Conservation (phyloP, 352 stramenopile species). For the Phytopythium sindhum region DNA sequence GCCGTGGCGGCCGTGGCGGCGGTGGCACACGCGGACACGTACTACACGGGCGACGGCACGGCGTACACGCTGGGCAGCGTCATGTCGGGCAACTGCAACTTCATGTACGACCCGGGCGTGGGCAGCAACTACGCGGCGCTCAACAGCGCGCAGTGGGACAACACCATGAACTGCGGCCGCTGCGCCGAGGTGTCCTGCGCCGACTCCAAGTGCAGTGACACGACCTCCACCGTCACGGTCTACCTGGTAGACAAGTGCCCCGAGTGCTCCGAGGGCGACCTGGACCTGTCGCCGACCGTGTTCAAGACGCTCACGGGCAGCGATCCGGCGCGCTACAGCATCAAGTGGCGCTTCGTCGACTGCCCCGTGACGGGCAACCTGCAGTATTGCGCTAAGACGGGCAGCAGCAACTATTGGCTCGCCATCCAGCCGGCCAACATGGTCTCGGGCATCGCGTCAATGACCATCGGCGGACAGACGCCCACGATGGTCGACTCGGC, state of each 20-base stretch:
- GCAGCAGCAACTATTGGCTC: conserved; percentile 20
- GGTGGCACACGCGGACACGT: conserved; percentile 13
- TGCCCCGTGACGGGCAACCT: conserved; percentile 21
- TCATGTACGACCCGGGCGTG: conserved; percentile 10
- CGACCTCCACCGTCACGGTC: conserved; percentile 37
- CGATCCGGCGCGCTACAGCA: conserved; percentile 19
- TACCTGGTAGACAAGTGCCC: conserved; percentile 73
- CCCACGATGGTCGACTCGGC: conserved; percentile 62
- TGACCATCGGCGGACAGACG: conserved; percentile 25
- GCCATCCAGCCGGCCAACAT: conserved; percentile 25
- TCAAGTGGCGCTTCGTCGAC: conserved; percentile 34
- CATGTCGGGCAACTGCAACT: conserved; percentile 8
- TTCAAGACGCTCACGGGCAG: conserved; percentile 37
- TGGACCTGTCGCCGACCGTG: conserved; percentile 30
- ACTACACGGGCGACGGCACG: conserved; percentile 46
- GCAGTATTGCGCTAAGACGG: conserved; percentile 26
- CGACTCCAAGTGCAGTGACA: conserved; percentile 46
- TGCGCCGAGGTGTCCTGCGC: conserved; percentile 62
- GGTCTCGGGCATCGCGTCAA: conserved; percentile 10
- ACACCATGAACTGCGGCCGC: conserved; percentile 52
- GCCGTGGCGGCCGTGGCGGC: conserved; percentile 7
- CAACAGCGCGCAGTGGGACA: conserved; percentile 65
- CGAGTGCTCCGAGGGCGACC: conserved; percentile 63
- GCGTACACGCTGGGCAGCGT: conserved; percentile 39
- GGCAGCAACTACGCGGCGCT: conserved; percentile 30